These are phyloP conservation scores for Chaetomium strumarium DNA, from an alignment of 2,329 filamentous ascomycete species.

Conservation along the genomic window DNA sequence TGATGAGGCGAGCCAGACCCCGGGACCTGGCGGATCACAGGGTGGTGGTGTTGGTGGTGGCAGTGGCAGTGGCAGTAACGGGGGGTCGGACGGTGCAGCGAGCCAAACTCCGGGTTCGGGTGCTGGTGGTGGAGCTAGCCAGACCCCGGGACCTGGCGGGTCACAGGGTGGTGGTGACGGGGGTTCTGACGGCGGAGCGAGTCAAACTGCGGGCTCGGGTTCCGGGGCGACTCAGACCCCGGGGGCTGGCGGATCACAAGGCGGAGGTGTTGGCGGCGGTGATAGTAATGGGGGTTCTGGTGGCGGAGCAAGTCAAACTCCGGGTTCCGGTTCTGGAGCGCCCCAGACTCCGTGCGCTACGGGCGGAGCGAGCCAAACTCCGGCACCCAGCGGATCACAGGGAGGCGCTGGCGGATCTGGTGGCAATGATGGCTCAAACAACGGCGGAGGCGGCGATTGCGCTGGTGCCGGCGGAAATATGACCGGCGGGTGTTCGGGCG, in stretches of 20 bases:
- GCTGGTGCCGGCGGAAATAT: not conserved
- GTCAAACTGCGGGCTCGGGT: not conserved
- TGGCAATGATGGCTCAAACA: not conserved
- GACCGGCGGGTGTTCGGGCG: not conserved
- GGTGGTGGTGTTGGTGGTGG: slow-evolving; percentile 1
- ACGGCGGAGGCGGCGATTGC: not conserved
- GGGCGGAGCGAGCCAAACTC: too few relatives aligned
- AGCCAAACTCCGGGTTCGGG: too few relatives aligned
- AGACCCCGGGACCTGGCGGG: not conserved
- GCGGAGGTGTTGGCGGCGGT: not conserved
- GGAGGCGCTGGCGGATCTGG: too few relatives aligned
- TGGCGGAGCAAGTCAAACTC: not conserved
- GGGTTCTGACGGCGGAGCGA: too few relatives aligned
- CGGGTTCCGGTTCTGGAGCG: too few relatives aligned
- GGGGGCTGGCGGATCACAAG: not conserved
- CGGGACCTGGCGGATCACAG: not conserved
- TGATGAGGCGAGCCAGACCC: not conserved
- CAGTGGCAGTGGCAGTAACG: not conserved
- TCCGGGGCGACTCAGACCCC: not conserved
- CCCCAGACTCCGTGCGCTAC: too few relatives aligned
- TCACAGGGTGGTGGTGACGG: not conserved
- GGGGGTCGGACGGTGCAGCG: not conserved
- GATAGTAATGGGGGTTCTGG: not conserved
- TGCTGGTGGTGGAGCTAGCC: too few relatives aligned
- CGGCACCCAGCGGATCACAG: not conserved